phyloP scores from a whole-genome alignment of 768 basidiomycete species.

The Suillus weaverae region DNA sequence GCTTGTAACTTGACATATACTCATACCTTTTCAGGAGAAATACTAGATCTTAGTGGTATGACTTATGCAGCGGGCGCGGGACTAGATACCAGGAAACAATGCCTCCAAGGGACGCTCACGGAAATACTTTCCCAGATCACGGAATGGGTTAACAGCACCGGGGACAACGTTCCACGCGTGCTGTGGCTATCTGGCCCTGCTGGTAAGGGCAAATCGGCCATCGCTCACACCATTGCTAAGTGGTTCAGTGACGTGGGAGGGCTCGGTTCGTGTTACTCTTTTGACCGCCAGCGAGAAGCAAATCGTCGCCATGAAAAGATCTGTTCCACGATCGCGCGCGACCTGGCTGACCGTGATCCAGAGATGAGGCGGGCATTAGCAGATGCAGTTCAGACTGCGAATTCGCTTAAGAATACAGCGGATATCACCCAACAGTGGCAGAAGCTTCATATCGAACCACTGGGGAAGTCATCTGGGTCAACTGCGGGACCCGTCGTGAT shows the following conservation, averaged over 20 bases:
- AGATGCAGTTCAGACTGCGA: not conserved
- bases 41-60: not conserved
- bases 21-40: not conserved
- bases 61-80: slow-evolving; percentile 1
- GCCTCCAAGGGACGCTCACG: not conserved
- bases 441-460: slow-evolving; percentile 18
- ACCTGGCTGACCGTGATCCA: slow-evolving; percentile 17
- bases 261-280: too few relatives aligned
- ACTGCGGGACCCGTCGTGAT: slow-evolving; percentile 23
- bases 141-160: not conserved
- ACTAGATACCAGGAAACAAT: slow-evolving; percentile 5
- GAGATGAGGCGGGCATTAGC: not conserved
- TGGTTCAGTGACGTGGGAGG: too few relatives aligned
- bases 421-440: slow-evolving; percentile 13
- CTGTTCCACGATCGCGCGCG: too few relatives aligned
- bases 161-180: too few relatives aligned
- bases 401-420: not conserved
- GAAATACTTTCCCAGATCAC: not conserved
- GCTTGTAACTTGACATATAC: not conserved
- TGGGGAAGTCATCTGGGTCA: slow-evolving; percentile 4
- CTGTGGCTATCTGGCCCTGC: too few relatives aligned
- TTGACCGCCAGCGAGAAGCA: too few relatives aligned
- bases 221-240: too few relatives aligned
- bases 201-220: too few relatives aligned
- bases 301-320: too few relatives aligned